These are phyloP conservation scores for Chenopodium formosanum DNA, from an alignment of 148 eudicot species.

Conservation along the genomic window DNA sequence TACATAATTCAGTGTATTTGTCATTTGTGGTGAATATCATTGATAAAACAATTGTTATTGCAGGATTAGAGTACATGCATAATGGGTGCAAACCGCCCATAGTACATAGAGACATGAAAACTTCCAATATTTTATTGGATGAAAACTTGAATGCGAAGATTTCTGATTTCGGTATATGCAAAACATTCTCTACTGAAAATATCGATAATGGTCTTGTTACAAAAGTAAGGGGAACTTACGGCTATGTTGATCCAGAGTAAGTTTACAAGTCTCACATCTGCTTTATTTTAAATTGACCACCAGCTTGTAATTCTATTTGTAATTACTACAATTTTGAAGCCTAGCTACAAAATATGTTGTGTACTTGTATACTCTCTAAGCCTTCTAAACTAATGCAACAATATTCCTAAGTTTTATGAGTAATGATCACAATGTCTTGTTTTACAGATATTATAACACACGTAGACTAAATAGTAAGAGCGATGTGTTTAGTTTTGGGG, in stretches of 20 bases:
- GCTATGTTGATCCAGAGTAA: slow-evolving; percentile 26
- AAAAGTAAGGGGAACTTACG: not conserved
- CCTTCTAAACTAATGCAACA: too few relatives aligned
- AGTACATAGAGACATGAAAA: slow-evolving; percentile 18
- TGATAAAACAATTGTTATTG: too few relatives aligned
- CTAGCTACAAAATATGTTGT: too few relatives aligned
- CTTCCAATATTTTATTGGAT: slow-evolving; percentile 13
- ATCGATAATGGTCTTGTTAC: not conserved
- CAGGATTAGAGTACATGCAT: slow-evolving; percentile 18
- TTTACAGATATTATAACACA: slow-evolving; percentile 11
- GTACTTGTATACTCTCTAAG: too few relatives aligned
- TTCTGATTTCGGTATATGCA: slow-evolving; percentile 19
- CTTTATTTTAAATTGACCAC: too few relatives aligned
- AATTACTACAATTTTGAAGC: too few relatives aligned
- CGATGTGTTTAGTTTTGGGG: slow-evolving; percentile 10
- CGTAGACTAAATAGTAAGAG: slow-evolving; percentile 22
- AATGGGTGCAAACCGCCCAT: slow-evolving; percentile 17
- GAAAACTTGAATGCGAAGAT: slow-evolving; percentile 15
- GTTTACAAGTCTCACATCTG: not conserved
- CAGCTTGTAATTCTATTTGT: too few relatives aligned
- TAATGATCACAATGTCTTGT: not conserved
- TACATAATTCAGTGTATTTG: too few relatives aligned
- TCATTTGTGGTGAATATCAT: too few relatives aligned
- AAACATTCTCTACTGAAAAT: slow-evolving; percentile 4
- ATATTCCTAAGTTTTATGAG: too few relatives aligned